A percentile compares a stretch with the other conserved stretches of the same genome.
Evolutionary conservation across 805 yeast genomes (phyloP).

Genomic region (Deakozyma indianensis): DNA sequence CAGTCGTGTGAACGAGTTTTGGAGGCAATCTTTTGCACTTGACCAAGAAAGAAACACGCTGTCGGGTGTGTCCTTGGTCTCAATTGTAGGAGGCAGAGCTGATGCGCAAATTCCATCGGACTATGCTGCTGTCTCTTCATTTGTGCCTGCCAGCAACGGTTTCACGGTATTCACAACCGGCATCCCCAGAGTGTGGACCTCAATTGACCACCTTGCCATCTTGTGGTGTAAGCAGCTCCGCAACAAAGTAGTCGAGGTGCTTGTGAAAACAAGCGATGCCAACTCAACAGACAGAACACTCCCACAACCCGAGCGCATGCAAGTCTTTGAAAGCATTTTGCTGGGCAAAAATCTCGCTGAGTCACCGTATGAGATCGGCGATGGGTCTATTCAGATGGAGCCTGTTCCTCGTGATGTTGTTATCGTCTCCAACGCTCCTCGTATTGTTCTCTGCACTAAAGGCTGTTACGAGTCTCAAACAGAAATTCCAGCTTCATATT

Average conservation of each 20-base stretch:
- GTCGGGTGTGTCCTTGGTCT: slow-evolving; percentile 50
- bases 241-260: slow-evolving; percentile 38
- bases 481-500: slow-evolving; percentile 33
- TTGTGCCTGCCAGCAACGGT: slow-evolving; percentile 64
- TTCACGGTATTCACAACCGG: slow-evolving; percentile 75
- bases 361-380: slow-evolving; percentile 2
- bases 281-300: slow-evolving; percentile 30
- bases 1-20: slow-evolving; percentile 58
- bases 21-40: slow-evolving; percentile 48
- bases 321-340: slow-evolving; percentile 30
- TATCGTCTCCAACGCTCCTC: background rate
- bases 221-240: slow-evolving; percentile 94
- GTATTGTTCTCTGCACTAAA: slow-evolving; percentile 6
- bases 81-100: slow-evolving; percentile 77
- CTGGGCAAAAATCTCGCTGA: slow-evolving; percentile 20
- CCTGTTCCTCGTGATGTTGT: background rate
- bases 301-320: slow-evolving; percentile 43
- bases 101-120: slow-evolving; percentile 83
- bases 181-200: slow-evolving; percentile 84
- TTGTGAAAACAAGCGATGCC: slow-evolving; percentile 47
- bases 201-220: slow-evolving; percentile 86
- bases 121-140: slow-evolving; percentile 57
- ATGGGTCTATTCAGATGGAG: slow-evolving; percentile 6
- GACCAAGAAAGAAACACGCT: slow-evolving; percentile 32
- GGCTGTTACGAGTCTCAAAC: slow-evolving; percentile 6